Evolutionary conservation across 805 yeast genomes (phyloP).

Genomic region (Saccharomycopsis babjevae): DNA sequence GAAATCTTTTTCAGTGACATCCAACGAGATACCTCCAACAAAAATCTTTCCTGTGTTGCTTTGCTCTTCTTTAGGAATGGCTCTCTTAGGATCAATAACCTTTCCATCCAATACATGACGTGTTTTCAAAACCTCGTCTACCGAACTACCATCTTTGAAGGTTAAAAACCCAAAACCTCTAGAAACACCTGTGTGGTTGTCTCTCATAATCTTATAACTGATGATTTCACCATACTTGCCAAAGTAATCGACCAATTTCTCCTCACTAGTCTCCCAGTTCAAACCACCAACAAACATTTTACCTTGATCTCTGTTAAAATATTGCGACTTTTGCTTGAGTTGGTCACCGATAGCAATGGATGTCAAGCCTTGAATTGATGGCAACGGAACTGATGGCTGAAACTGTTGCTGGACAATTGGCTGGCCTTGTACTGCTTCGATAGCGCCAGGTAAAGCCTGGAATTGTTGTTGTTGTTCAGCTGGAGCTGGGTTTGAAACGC

Average conservation of each 20-base stretch:
- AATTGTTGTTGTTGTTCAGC: slow-evolving; percentile 18
- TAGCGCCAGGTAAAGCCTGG: slow-evolving; percentile 15
- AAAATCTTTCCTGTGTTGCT: slow-evolving; percentile 94
- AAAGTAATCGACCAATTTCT: slow-evolving; percentile 71
- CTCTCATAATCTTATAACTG: slow-evolving; percentile 91
- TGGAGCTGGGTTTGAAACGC: slow-evolving; percentile 1
- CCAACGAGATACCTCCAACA: slow-evolving; percentile 94
- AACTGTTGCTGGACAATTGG: neutral
- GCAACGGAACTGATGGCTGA: neutral
- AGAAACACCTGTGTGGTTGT: slow-evolving; percentile 73
- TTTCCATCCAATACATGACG: slow-evolving; percentile 92
- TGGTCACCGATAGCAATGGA: slow-evolving; percentile 16
- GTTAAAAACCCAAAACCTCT: slow-evolving; percentile 94
- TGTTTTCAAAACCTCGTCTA: slow-evolving; percentile 73
- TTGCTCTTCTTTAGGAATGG: slow-evolving; percentile 95
- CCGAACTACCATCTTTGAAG: slow-evolving; percentile 70
- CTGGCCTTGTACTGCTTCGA: neutral
- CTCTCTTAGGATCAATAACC: slow-evolving; percentile 93
- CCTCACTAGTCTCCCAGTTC: slow-evolving; percentile 96
- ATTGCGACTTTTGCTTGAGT: slow-evolving; percentile 15
- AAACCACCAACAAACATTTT: slow-evolving; percentile 95
- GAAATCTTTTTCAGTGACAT: slow-evolving; percentile 86
- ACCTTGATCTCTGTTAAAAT: slow-evolving; percentile 57
- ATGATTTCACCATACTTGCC: slow-evolving; percentile 79
- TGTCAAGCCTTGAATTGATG: slow-evolving; percentile 9